A percentile compares a stretch with the other conserved stretches of the same genome.
These are phyloP conservation scores for Fusarium irregulare DNA, from an alignment of 2,329 filamentous ascomycete genomes.

Conservation along the genomic window DNA sequence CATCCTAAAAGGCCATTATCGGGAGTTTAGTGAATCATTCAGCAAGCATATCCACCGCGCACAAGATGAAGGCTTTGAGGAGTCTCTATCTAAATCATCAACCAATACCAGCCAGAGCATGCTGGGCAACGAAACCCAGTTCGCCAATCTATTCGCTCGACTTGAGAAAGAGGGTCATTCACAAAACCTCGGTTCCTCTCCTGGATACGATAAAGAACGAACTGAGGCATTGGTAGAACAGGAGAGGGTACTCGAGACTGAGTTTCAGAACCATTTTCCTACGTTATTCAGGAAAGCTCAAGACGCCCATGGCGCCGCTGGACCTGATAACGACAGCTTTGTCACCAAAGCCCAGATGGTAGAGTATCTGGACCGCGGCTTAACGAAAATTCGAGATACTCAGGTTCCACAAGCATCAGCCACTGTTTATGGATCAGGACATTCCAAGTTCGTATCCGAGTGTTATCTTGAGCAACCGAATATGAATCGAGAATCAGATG, in stretches of 20 bases:
- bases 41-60: conserved; percentile 60
- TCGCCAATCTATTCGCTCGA: conserved; percentile 58
- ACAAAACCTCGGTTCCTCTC: conserved; percentile 52
- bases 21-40: conserved; percentile 65
- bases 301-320: conserved; percentile 50
- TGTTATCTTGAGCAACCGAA: conserved; percentile 45
- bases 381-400: conserved; percentile 56
- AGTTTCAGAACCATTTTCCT: conserved; percentile 60
- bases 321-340: conserved; percentile 52
- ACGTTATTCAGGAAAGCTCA: conserved; percentile 59
- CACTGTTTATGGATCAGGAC: conserved; percentile 42
- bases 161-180: conserved; percentile 58
- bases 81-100: conserved; percentile 38
- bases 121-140: conserved; percentile 52
- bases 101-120: conserved; percentile 31
- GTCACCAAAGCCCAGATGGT: conserved; percentile 60
- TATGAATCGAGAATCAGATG: conserved; percentile 47
- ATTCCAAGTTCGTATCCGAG: conserved; percentile 49
- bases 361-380: conserved; percentile 60
- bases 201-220: conserved; percentile 55
- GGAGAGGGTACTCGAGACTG: conserved; percentile 61
- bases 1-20: conserved; percentile 66
- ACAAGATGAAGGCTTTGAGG: conserved; percentile 57
- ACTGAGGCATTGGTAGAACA: conserved; percentile 56
- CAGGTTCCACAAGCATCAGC: conserved; percentile 32